Percentiles rank a stretch among this genome's conserved stretches.
Conservation (phyloP, 768 basidiomycete genomes). For the Russula emetica region DNA sequence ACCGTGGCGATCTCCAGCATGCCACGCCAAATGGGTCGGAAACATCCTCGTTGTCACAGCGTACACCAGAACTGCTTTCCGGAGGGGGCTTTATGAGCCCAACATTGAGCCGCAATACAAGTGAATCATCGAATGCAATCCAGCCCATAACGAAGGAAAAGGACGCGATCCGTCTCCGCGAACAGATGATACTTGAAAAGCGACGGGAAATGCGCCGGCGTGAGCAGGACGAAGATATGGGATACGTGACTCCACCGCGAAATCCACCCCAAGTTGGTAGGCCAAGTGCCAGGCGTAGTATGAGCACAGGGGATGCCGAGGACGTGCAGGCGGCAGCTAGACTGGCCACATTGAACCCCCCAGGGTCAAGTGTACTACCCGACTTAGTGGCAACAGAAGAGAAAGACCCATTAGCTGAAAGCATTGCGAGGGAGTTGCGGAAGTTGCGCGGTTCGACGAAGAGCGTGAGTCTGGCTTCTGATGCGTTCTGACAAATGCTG, state of each 20-base stretch:
- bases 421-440: constrained; percentile 68
- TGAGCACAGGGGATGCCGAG: constrained; percentile 74
- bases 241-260: constrained; percentile 36
- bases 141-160: constrained; percentile 63
- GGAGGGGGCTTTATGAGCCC: constrained; percentile 26
- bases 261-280: constrained; percentile 32
- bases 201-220: constrained; percentile 55
- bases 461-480: constrained; percentile 37
- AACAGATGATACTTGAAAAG: constrained; percentile 67
- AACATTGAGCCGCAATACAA: constrained; percentile 40
- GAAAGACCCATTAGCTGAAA: constrained; percentile 58
- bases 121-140: constrained; percentile 40
- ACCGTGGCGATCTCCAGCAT: constrained; percentile 25
- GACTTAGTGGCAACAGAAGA: constrained; percentile 41
- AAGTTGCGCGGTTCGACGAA: constrained; percentile 48
- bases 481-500: constrained; percentile 12
- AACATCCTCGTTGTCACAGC: constrained; percentile 13
- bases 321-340: constrained; percentile 31
- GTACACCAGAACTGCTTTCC: constrained; percentile 26
- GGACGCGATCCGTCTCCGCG: constrained; percentile 60
- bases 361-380: constrained; percentile 35
- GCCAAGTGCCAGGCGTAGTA: constrained; percentile 62
- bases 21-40: constrained; percentile 1
- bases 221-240: constrained; percentile 46
- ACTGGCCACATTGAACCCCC: constrained; percentile 36